A percentile compares a stretch with the other conserved stretches of the same genome.
Evolutionary conservation across 1,284 basidiomycete genomes (phyloP).

Genomic region (Cutaneotrichosporon daszewskae): DNA sequence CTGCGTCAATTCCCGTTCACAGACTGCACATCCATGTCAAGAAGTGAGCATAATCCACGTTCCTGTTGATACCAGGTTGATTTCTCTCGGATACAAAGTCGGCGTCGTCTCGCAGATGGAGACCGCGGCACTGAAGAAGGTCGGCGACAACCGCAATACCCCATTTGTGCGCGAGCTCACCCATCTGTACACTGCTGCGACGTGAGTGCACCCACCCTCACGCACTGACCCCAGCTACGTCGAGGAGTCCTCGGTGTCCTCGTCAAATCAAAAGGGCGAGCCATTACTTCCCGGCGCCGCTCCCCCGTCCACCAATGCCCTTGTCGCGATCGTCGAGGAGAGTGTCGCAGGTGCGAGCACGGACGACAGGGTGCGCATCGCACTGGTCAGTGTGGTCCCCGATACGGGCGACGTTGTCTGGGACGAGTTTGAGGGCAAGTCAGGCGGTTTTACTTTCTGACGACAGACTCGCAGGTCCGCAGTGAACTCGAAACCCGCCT

Average conservation of each 20-base stretch:
- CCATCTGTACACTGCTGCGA: slow-evolving; percentile 79
- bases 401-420: slow-evolving; percentile 86
- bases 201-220: slow-evolving; percentile 54
- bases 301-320: slow-evolving; percentile 40
- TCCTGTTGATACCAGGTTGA: slow-evolving; percentile 54
- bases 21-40: slow-evolving; percentile 79
- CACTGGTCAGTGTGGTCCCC: slow-evolving; percentile 73
- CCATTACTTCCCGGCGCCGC: slow-evolving; percentile 31
- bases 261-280: slow-evolving; percentile 33
- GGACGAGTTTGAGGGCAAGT: slow-evolving; percentile 76
- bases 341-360: slow-evolving; percentile 52
- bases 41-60: slow-evolving; percentile 54
- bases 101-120: slow-evolving; percentile 90
- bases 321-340: slow-evolving; percentile 60
- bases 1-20: slow-evolving; percentile 76
- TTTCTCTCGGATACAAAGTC: slow-evolving; percentile 81
- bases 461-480: slow-evolving; percentile 67
- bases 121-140: slow-evolving; percentile 92
- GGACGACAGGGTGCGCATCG: slow-evolving; percentile 61
- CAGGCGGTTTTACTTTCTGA: neutral
- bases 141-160: slow-evolving; percentile 70
- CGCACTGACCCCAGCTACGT: slow-evolving; percentile 32
- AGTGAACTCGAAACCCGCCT: slow-evolving; percentile 80
- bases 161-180: slow-evolving; percentile 78
- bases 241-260: slow-evolving; percentile 39